Base-by-base conservation (phyloP, 139 green algal species). In the Haematococcus lacustris region DNA sequence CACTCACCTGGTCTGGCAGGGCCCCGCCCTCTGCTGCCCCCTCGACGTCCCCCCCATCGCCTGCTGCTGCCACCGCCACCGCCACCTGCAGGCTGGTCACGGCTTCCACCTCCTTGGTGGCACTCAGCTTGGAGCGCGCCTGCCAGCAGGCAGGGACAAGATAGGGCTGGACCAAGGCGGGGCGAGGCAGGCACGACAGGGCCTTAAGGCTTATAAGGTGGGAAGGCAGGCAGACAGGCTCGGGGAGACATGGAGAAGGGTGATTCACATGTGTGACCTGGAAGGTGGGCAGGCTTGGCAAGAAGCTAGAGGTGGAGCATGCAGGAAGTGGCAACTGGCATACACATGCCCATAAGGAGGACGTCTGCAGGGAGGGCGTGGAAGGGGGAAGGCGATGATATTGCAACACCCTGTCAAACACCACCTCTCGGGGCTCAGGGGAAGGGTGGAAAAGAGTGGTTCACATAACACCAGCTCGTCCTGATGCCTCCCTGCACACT, bases 51-150 rank as follows among this genome's bases (percentile, higher is more conserved):
- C 26, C 17, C 26, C 26, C 53, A 37, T 25, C 33, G 63, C 63
- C 63, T 69, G 30, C 63, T 69, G 13, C 63, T 69, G 37, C n/a
- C n/a, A n/a, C n/a, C n/a, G n/a, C n/a, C n/a, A n/a, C n/a, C n/a
- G n/a, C n/a, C n/a, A n/a, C n/a, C n/a, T n/a, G n/a, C n/a, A n/a
- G n/a, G n/a, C n/a, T n/a, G n/a, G n/a, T n/a, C n/a, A n/a, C n/a
- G n/a, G n/a, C n/a, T n/a, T n/a, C n/a, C n/a, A n/a, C n/a, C n/a
- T n/a, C n/a, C n/a, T n/a, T n/a, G n/a, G n/a, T n/a, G n/a, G 34
- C 63, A 33, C 37, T 32, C 34, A 69, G 63, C 63, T 69, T 67
- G 61, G 61, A 41, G 25, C 61, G 61, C 30, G 61, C 61, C 61
- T 67, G 30, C 30, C n/a, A n/a, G n/a, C n/a, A 38, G 30, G 25